Evolutionary conservation across 2,329 filamentous ascomycete genomes (phyloP).

Genomic region (Zasmidium angulare): DNA sequence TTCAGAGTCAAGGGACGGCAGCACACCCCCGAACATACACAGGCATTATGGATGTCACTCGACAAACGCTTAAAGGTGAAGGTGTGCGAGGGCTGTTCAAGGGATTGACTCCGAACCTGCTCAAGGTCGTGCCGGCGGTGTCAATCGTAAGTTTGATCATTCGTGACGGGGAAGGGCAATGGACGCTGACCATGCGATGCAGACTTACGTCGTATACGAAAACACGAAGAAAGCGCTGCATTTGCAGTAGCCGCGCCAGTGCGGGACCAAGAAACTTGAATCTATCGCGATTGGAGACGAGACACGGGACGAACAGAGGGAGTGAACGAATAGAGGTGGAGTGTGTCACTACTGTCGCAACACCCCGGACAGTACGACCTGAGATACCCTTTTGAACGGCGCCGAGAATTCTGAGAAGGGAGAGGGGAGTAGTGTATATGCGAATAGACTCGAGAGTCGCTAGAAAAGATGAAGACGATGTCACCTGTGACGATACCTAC

Average conservation of each 20-base stretch:
- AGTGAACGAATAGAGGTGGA: not conserved
- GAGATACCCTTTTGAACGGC: no score
- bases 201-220: slow-evolving; percentile 83
- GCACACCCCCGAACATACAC: slow-evolving; percentile 81
- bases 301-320: not conserved
- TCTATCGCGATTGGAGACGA: not conserved
- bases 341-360: no score
- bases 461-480: no score
- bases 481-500: no score
- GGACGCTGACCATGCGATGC: slow-evolving; percentile 1
- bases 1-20: slow-evolving; percentile 88
- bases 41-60: slow-evolving; percentile 84
- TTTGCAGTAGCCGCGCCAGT: slow-evolving; percentile 8
- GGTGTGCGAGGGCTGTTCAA: slow-evolving; percentile 87
- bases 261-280: not conserved
- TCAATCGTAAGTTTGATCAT: slow-evolving; percentile 61
- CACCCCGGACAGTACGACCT: no score
- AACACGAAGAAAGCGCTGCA: slow-evolving; percentile 74
- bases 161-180: not conserved
- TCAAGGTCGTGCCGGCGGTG: slow-evolving; percentile 94
- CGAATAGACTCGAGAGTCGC: no score
- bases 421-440: no score
- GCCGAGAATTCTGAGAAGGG: no score
- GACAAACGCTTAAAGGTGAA: slow-evolving; percentile 78
- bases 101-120: slow-evolving; percentile 87